phyloP scores from a whole-genome alignment of 805 yeast genomes.

The Lipomyces yamanashiensis region DNA sequence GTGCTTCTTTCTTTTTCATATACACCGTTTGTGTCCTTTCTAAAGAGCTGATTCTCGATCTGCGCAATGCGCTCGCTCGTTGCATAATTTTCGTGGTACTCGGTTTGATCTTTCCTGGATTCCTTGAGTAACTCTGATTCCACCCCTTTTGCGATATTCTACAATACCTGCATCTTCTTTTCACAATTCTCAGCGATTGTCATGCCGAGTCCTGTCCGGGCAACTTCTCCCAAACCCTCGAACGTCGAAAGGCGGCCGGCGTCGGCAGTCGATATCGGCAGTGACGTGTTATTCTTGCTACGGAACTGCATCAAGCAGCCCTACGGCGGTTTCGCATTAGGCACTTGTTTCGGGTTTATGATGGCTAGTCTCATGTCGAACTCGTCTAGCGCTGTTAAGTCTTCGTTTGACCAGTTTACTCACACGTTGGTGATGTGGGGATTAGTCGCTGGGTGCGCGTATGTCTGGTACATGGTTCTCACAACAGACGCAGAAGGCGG shows the following conservation, averaged over 20 bases:
- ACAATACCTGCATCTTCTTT: background rate
- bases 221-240: background rate
- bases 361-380: conserved; percentile 18
- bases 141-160: background rate
- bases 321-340: conserved; percentile 15
- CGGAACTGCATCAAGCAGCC: conserved; percentile 7
- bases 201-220: too few relatives aligned
- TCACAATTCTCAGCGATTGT: background rate
- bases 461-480: conserved; percentile 1
- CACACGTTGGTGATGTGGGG: conserved; percentile 15
- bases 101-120: too few relatives aligned
- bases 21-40: too few relatives aligned
- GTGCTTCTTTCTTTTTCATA: background rate
- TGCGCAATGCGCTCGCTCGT: too few relatives aligned
- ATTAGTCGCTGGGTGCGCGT: background rate
- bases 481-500: background rate
- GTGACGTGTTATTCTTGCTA: background rate
- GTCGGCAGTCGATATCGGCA: background rate
- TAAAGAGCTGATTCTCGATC: too few relatives aligned
- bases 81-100: too few relatives aligned
- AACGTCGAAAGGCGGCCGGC: background rate
- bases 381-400: conserved; percentile 5
- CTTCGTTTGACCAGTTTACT: conserved; percentile 3
- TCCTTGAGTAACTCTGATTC: too few relatives aligned
- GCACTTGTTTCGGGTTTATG: conserved; percentile 24